Conservation (phyloP, 148 eudicot genomes). For the Salicornia ramosissima region DNA sequence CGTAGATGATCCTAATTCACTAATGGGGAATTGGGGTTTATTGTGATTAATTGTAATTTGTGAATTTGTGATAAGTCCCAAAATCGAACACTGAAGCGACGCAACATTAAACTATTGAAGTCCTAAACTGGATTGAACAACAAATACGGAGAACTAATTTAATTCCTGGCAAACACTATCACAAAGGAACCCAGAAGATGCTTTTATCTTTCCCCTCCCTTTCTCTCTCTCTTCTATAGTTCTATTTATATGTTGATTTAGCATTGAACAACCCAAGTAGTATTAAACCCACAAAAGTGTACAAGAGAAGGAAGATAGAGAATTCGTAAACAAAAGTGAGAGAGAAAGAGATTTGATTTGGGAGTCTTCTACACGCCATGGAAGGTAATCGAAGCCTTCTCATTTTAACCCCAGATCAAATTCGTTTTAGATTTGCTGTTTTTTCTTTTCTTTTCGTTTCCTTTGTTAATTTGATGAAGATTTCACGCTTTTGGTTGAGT, state of each 20-base stretch:
- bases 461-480: background rate
- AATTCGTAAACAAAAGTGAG: too few relatives aligned
- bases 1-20: too few relatives aligned
- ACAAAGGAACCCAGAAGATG: constrained; percentile 35
- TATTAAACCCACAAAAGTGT: background rate
- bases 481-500: background rate
- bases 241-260: constrained; percentile 20
- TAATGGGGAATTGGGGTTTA: too few relatives aligned
- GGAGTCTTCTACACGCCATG: constrained; percentile 18
- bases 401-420: constrained; percentile 4
- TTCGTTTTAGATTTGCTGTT: constrained; percentile 2
- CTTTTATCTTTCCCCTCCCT: constrained; percentile 16
- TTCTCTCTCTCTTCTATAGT: constrained; percentile 11
- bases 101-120: background rate
- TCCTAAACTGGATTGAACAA: constrained; percentile 19
- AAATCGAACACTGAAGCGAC: background rate
- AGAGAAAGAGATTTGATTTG: background rate
- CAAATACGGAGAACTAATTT: background rate
- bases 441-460: background rate
- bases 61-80: too few relatives aligned
- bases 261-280: constrained; percentile 21
- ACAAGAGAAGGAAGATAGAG: background rate
- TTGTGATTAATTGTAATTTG: too few relatives aligned
- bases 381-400: constrained; percentile 27
- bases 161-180: constrained; percentile 6